Base-by-base conservation (phyloP, 1,139 yeast genomes). In the Eremothecium sinecaudum region DNA sequence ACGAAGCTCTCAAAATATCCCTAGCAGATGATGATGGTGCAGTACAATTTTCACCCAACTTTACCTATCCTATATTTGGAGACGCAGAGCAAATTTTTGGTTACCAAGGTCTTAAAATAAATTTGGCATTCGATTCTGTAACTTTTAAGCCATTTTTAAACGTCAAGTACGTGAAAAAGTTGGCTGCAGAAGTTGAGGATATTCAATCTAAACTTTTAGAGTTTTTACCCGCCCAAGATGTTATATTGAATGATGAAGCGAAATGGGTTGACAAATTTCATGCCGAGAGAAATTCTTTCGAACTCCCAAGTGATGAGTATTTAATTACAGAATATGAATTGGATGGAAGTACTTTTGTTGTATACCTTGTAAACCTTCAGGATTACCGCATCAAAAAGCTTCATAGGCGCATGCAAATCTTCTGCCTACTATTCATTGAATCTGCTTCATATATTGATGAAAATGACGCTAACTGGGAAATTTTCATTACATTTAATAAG, bases 61-160 rank as follows among this genome's bases (percentile, higher is more conserved):
- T 83, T 60, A 87, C 97, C 1, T 90, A 90, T 57, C 94, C 96
- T 2, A 78, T 90, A 10, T 90, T 75, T 62, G 97, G 97, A 7
- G 95, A 86, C 37, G 69, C 84, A 2, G 98, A 92, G 55, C 76
- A 79, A 35, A 77, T 92, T 7, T 84, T 76, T 54, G 99, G 99
- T 2, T 92, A 74, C 54, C 69, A 78, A 45, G 79, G 74, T 48
- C 64, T 87, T 30, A 64, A 66, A 30, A 69, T 75, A 38, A 46
- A 59, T 43, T 48, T 78, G 16, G 73, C 69, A 3, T 74, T 74
- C 50, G 81, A 77, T 46, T 62, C 73, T 9, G 48, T 61, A 9
- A 69, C 77, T 0, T 60, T 78, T 49, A 59, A 66, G 22, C 80
- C 83, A 7, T 63, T 69, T 18, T 51, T 76, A 21, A 74, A 73